Evolutionary conservation across 805 yeast genomes (phyloP), one percentile per base, ranked within the genome.

Genomic region (Saccharomycopsis sp.): DNA sequence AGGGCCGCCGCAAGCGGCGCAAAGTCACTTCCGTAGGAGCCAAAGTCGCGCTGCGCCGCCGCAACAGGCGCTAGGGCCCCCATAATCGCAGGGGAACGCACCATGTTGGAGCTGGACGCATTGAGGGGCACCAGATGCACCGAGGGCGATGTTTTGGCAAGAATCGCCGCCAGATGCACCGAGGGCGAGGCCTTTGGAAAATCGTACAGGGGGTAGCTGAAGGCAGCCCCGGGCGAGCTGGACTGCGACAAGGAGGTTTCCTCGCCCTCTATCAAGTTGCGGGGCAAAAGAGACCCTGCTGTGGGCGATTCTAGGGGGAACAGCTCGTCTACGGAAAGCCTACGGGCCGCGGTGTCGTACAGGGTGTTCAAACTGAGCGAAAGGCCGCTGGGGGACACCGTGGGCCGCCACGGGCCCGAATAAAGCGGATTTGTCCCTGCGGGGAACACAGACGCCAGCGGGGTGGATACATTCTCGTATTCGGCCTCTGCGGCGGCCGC

Each of bases 261-360:
- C 34, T 54, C 40, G 20, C 47, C 52, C 20, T 58, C 61, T 41
- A 58, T 34, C 18, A 58, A 37, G 18, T 55, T 55, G 20, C 16
- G 21, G 12, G 61, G 61, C 16, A 58, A 34, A 18, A 24, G 52
- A 2, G 40, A n/a, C 24, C 55, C 58, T 16, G 52, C 61, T 7
- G 54, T 24, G 12, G 60, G 57, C 8, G 60, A 50, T 2, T 51
- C 46, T 3, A 12, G 24, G 3, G 16, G n/a, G 9, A 18, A 48
- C 51, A 14, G 24, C 8, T 23, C 24, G 18, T 48, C n/a, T 48
- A 18, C 12, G 18, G 18, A n/a, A 23, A 18, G 24, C 37, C 12
- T 7, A 7, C 37, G 9, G 37, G 12, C 37, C 9, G 12, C 12
- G 37, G 37, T 29, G 21, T 44, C 48, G 16, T 7, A 18, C 48